A percentile compares a stretch with the other conserved stretches of the same genome.
These are phyloP conservation scores for Moricandia arvensis DNA, from an alignment of 345 rosid species.

Conservation along the genomic window DNA sequence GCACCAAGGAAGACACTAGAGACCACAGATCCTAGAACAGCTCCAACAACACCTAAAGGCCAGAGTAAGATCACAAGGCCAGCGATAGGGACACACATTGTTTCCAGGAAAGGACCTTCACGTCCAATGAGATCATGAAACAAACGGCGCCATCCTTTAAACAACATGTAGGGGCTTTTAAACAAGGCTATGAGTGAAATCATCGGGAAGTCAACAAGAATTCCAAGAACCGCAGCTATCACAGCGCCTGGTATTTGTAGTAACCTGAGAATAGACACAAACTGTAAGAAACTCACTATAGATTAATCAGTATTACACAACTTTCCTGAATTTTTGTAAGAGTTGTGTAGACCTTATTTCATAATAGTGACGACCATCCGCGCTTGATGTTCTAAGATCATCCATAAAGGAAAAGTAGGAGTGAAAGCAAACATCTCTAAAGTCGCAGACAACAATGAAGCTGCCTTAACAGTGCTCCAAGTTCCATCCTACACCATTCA, in stretches of 20 bases:
- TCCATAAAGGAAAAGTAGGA: slow-evolving; percentile 76
- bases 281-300: not conserved
- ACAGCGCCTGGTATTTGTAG: slow-evolving; percentile 71
- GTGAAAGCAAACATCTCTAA: slow-evolving; percentile 67
- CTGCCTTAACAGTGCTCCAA: slow-evolving; percentile 61
- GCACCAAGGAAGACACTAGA: slow-evolving; percentile 87
- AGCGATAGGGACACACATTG: slow-evolving; percentile 95
- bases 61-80: slow-evolving; percentile 93
- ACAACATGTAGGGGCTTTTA: slow-evolving; percentile 90
- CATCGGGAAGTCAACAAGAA: slow-evolving; percentile 64
- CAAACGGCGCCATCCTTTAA: slow-evolving; percentile 92
- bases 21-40: slow-evolving; percentile 69
- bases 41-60: slow-evolving; percentile 94
- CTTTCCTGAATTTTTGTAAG: not conserved
- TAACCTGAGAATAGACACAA: slow-evolving; percentile 49
- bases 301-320: not conserved
- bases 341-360: slow-evolving; percentile 68
- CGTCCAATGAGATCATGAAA: slow-evolving; percentile 96
- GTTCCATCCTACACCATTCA: slow-evolving; percentile 74
- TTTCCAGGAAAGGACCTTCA: slow-evolving; percentile 98
- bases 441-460: slow-evolving; percentile 70
- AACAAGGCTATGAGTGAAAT: slow-evolving; percentile 65
- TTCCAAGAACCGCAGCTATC: slow-evolving; percentile 59
- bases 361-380: slow-evolving; percentile 58
- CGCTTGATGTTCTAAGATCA: slow-evolving; percentile 52